Base-by-base conservation (phyloP, 768 basidiomycete genomes). In the Calocera viscosa region DNA sequence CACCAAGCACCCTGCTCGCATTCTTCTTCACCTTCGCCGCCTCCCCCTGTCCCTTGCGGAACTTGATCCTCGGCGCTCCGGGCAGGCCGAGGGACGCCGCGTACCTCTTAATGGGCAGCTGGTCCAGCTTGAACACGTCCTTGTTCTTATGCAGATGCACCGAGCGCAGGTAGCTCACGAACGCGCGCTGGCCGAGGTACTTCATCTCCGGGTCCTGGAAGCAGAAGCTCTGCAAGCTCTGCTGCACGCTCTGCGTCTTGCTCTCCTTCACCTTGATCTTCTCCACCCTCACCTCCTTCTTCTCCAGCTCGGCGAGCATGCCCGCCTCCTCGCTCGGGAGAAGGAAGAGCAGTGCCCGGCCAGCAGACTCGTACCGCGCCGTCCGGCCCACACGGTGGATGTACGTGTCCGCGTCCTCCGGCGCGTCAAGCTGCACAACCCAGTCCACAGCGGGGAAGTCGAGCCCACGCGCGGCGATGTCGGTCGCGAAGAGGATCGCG, bases 201-300 rank as follows among this genome's bases (percentile, higher is more conserved):
- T 98, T 99, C 77, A 97, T 87, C 76, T 99, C 94, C 0, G 94
- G 91, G 67, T 94, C 93, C 77, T 93, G 86, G 78, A 98, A 99
- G 0, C 90, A 88, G 39, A 96, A 83, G 65, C 86, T 91, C 76
- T 99, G 96, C 49, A 98, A 80, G 75, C 94, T 89, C 70, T 90
- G 90, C 73, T 87, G 83, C 67, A 96, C 86, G 69, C 82, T 86
- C 72, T 87, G 85, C 49, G 89, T 89, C 79, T 94, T 96, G 77
- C 88, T 94, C 63, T 84, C 80, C 71, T 87, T 86, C 70, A 94
- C 88, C 76, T 95, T 96, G 77, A 95, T 94, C 74, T 86, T 86
- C 71, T 86, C 81, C 3, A 88, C 77, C 67, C 82, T 78, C 33
- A 99, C 79, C 10, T 82, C 83, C 76, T 93, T 95, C 72, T 82